Base-by-base conservation (phyloP, 2,329 filamentous ascomycete species). In the Stemphylium beticola region DNA sequence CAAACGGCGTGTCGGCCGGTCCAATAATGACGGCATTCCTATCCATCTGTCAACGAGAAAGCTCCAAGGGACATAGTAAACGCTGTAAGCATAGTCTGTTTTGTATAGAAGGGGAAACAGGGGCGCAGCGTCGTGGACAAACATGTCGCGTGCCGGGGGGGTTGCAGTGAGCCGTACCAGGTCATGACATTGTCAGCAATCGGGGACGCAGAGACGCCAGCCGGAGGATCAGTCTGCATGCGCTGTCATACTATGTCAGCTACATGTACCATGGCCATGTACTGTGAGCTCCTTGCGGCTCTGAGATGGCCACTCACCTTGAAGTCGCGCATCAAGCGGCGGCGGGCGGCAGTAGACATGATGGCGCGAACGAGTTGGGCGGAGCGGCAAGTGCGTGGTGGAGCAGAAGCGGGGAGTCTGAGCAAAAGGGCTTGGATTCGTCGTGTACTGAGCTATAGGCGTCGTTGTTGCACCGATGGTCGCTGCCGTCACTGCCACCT, bases 11-110 rank as follows among this genome's bases (percentile, higher is more conserved):
- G 72, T 99, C 95, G 56, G 92, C 92, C 34, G 93, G 93, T 9
- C 93, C 93, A 68, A 99, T 98, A 60, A 99, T 99, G 60, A 98
- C 93, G 50, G 93, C 93, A 74, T 99, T 99, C 93, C 93, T 97
- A 53, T 49, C 34, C 29, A 15, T 10, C 38, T 51, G 59, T 79
- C 34, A 79, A 69, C 58, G 44, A 18, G 14, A 4, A 11, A 24
- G 43, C 15, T 17, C 48, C 14, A 29, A n/a, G 1, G 36, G 12
- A 4, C 4, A 22, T n/a, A 0, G 10, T 22, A 32, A 17, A 11
- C 18, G 31, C 29, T 29, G 38, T 9, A 29, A 10, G 26, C 26
- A 29, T 29, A 10, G 11, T 6, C 33, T 12, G 31, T 24, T 4
- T 20, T 2, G 37, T 15, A 17, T 31, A 2, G 10, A 17, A 14